These are phyloP conservation scores for Russula sp. DNA, from an alignment of 768 basidiomycete genomes.

Conservation along the genomic window DNA sequence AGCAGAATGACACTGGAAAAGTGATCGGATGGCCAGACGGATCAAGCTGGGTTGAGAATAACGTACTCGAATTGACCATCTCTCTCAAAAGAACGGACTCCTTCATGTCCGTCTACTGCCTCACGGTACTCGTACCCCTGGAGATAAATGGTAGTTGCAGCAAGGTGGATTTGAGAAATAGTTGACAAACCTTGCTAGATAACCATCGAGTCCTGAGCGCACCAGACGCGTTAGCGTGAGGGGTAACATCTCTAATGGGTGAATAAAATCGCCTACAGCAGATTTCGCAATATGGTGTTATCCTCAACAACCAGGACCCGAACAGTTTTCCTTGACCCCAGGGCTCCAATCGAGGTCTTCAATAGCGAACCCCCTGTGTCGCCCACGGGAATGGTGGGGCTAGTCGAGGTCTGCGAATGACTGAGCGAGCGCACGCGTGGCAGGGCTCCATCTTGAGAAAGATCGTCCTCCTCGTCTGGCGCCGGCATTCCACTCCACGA, in stretches of 20 bases:
- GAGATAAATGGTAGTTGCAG: not conserved
- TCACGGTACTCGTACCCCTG: constrained; percentile 70
- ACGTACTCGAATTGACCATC: constrained; percentile 84
- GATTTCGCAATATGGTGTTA: constrained; percentile 73
- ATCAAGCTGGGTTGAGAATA: not conserved
- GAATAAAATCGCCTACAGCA: constrained; percentile 52
- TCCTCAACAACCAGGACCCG: constrained; percentile 86
- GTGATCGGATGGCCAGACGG: not conserved
- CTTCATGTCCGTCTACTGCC: constrained; percentile 79
- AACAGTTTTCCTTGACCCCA: constrained; percentile 39
- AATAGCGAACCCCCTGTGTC: constrained; percentile 58
- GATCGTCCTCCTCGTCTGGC: constrained; percentile 32
- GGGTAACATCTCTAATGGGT: not conserved
- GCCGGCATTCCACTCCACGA: constrained; percentile 33
- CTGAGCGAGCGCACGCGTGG: constrained; percentile 15
- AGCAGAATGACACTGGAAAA: constrained; percentile 66
- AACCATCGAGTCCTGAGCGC: constrained; percentile 55
- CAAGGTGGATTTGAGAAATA: not conserved
- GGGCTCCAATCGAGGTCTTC: constrained; percentile 52
- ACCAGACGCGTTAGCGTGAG: constrained; percentile 10
- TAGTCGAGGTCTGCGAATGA: constrained; percentile 23
- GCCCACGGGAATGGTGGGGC: constrained; percentile 47
- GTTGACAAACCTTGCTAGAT: constrained; percentile 38
- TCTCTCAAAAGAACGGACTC: constrained; percentile 63
- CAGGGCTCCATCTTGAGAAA: constrained; percentile 19